Evolutionary conservation across 2,329 filamentous ascomycete species (phyloP).

Genomic region (Sporothrix pseudoabietina): DNA sequence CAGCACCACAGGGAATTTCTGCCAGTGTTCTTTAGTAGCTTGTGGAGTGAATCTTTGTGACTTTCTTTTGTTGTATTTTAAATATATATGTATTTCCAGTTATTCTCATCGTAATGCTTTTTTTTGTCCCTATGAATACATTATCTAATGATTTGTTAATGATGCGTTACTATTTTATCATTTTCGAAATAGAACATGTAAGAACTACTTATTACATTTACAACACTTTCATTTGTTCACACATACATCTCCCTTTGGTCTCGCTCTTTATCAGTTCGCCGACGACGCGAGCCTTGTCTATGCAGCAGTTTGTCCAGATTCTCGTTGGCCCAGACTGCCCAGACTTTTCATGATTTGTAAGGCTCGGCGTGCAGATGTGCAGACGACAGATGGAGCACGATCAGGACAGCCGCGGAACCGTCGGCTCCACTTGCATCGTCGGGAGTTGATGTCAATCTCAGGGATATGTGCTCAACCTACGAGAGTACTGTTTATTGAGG

Average conservation of each 20-base stretch:
- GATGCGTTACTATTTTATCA: no score
- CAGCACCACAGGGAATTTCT: no score
- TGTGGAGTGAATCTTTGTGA: no score
- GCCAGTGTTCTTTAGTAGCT: no score
- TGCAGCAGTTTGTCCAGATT: not conserved
- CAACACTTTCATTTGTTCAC: no score
- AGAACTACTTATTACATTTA: no score
- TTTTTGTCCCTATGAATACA: no score
- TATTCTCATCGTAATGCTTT: no score
- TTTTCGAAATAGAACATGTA: no score
- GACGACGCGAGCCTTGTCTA: not conserved
- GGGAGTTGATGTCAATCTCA: not conserved
- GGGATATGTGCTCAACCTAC: constrained; percentile 1
- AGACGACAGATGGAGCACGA: not conserved
- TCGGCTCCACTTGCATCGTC: constrained; percentile 3
- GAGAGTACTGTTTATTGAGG: not conserved
- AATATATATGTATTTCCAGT: not conserved
- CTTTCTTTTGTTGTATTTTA: not conserved
- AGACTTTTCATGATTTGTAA: not conserved
- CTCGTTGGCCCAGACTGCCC: no score
- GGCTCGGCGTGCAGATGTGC: not conserved
- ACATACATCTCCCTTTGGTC: no score
- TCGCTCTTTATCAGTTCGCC: not conserved
- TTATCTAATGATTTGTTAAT: no score
- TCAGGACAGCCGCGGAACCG: not conserved